phyloP scores from a whole-genome alignment of 176 grass and related monocot species.

The Thinopyrum elongatum region DNA sequence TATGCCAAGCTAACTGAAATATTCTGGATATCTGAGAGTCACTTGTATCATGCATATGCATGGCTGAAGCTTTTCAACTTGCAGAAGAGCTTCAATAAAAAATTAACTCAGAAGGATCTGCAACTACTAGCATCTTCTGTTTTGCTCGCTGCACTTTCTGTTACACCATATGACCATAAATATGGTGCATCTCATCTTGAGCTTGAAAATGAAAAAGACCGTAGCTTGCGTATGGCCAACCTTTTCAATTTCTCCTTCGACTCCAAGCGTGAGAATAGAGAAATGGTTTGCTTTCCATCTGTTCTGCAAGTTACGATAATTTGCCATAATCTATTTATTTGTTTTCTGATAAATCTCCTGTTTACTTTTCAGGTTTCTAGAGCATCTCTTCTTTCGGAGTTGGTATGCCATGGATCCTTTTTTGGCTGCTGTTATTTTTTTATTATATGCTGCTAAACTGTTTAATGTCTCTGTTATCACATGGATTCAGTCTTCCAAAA shows the following conservation, averaged over 20 bases:
- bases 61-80: constrained; percentile 95
- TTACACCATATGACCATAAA: constrained; percentile 77
- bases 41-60: constrained; percentile 90
- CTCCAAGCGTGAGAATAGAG: constrained; percentile 76
- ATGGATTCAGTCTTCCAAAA: background rate
- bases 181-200: constrained; percentile 85
- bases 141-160: constrained; percentile 81
- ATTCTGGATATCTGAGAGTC: constrained; percentile 90
- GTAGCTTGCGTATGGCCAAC: constrained; percentile 72
- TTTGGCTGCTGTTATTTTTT: constrained; percentile 6
- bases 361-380: constrained; percentile 80
- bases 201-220: constrained; percentile 92
- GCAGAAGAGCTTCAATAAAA: constrained; percentile 98
- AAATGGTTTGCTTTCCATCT: constrained; percentile 55
- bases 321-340: constrained; percentile 1
- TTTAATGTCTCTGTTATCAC: background rate
- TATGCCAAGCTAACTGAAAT: constrained; percentile 95
- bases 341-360: constrained; percentile 11
- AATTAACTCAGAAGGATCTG: constrained; percentile 89
- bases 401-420: constrained; percentile 58
- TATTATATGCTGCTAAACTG: background rate
- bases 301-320: background rate
- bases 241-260: constrained; percentile 90
- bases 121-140: constrained; percentile 95
- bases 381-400: constrained; percentile 71